These are phyloP conservation scores for Mycena rosella DNA, from an alignment of 768 basidiomycete species.

Conservation along the genomic window DNA sequence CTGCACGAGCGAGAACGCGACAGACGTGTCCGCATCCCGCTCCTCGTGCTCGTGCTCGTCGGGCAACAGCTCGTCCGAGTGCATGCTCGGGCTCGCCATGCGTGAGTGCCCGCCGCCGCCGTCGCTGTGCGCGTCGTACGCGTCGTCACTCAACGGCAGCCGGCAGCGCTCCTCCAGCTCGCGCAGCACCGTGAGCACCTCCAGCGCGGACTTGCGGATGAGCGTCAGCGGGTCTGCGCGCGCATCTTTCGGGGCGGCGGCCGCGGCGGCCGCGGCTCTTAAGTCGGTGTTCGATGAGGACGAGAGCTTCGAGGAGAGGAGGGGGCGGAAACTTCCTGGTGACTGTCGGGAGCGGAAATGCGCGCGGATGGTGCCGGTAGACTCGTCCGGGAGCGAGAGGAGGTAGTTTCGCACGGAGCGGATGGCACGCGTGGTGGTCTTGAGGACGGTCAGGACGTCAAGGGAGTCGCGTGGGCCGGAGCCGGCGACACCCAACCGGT, in stretches of 20 bases:
- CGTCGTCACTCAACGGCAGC: constrained; percentile 82
- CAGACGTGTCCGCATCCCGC: constrained; percentile 69
- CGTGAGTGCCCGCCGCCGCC: constrained; percentile 63
- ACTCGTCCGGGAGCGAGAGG: constrained; percentile 84
- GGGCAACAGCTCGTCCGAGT: constrained; percentile 50
- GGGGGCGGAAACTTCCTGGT: constrained; percentile 55
- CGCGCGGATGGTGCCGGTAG: constrained; percentile 64
- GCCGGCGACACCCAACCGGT: constrained; percentile 39
- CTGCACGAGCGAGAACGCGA: constrained; percentile 77
- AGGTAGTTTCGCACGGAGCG: constrained; percentile 89
- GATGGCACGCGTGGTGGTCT: constrained; percentile 84
- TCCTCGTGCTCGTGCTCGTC: constrained; percentile 48
- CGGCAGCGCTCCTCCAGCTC: constrained; percentile 85
- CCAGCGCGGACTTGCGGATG: constrained; percentile 84
- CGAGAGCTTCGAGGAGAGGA: constrained; percentile 47
- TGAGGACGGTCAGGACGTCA: constrained; percentile 79
- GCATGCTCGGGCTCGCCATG: constrained; percentile 55
- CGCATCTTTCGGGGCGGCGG: constrained; percentile 20
- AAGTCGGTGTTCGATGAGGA: constrained; percentile 31
- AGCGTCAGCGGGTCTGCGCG: constrained; percentile 72
- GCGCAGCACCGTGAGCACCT: constrained; percentile 84
- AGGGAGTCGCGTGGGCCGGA: constrained; percentile 35
- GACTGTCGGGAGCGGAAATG: constrained; percentile 67
- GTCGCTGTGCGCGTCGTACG: constrained; percentile 86
- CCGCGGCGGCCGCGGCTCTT: constrained; percentile 21